phyloP scores from a whole-genome alignment of 192 early-diverging fungal genomes.

The Pecoramyces ruminantium region DNA sequence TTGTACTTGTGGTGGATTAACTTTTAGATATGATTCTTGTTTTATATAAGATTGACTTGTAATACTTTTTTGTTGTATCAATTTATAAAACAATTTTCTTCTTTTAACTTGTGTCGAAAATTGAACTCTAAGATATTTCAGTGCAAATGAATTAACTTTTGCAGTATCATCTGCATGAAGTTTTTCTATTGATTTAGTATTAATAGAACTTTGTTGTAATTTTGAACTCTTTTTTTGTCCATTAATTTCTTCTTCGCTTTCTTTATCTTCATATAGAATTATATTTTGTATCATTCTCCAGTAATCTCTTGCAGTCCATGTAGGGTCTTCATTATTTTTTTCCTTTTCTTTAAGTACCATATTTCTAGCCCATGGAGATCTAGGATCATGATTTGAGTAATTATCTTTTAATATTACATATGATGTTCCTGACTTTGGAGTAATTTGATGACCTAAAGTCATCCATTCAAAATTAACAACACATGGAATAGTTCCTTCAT shows the following conservation, averaged over 20 bases:
- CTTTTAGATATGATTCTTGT: slow-evolving; percentile 20
- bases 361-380: slow-evolving; percentile 29
- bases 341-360: slow-evolving; percentile 18
- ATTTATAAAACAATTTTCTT: slow-evolving; percentile 38
- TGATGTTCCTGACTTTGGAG: slow-evolving; percentile 8
- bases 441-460: slow-evolving; percentile 29
- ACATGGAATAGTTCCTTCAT: slow-evolving; percentile 37
- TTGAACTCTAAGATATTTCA: not conserved
- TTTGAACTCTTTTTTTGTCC: not conserved
- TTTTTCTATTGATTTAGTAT: not conserved
- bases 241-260: slow-evolving; percentile 1
- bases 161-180: not conserved
- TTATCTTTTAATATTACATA: slow-evolving; percentile 20
- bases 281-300: slow-evolving; percentile 15
- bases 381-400: slow-evolving; percentile 30
- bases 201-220: not conserved
- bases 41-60: slow-evolving; percentile 21
- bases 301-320: slow-evolving; percentile 14
- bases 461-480: slow-evolving; percentile 26
- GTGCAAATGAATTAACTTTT: not conserved
- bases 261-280: not conserved
- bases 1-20: slow-evolving; percentile 20
- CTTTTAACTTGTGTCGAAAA: slow-evolving; percentile 27
- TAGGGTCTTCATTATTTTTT: not conserved
- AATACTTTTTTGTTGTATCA: slow-evolving; percentile 23